Evolutionary conservation across 768 basidiomycete species (phyloP).

Genomic region (Kwoniella newhampshirensis): DNA sequence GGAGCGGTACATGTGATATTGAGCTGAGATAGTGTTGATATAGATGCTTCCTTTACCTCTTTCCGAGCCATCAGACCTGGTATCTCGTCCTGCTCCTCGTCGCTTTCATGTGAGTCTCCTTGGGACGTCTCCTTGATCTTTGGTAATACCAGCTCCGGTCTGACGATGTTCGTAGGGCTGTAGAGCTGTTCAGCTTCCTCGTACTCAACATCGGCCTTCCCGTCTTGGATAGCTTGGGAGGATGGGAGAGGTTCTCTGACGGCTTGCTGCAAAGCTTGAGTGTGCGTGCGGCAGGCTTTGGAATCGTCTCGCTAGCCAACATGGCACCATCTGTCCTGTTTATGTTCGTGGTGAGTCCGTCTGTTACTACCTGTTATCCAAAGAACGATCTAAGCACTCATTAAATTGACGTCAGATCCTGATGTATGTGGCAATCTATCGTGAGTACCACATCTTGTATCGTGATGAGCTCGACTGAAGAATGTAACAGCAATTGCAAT

Average conservation of each 20-base stretch:
- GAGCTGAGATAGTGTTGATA: neutral
- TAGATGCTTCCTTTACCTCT: constrained; percentile 50
- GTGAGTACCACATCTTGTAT: constrained; percentile 13
- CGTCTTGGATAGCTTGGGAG: constrained; percentile 15
- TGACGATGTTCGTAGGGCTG: constrained; percentile 10
- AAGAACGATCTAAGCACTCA: neutral
- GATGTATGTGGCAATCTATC: constrained; percentile 49
- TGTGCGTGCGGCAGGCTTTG: constrained; percentile 45
- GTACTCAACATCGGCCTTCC: constrained; percentile 44
- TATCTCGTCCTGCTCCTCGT: constrained; percentile 35
- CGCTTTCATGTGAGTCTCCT: constrained; percentile 46
- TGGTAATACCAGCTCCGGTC: too few relatives aligned
- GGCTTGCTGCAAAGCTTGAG: constrained; percentile 42
- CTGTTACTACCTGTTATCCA: too few relatives aligned
- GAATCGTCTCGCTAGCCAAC: constrained; percentile 33
- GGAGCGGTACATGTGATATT: too few relatives aligned
- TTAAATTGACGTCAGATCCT: constrained; percentile 27
- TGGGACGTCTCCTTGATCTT: neutral
- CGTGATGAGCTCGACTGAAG: neutral
- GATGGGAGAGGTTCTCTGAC: constrained; percentile 40
- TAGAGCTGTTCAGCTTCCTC: constrained; percentile 42
- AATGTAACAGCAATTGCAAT: constrained; percentile 32
- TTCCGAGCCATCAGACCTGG: constrained; percentile 51
- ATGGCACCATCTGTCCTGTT: constrained; percentile 44
- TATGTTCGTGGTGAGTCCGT: constrained; percentile 35